Evolutionary conservation across 2,329 filamentous ascomycete genomes (phyloP).

Genomic region (Cladosporium velox): DNA sequence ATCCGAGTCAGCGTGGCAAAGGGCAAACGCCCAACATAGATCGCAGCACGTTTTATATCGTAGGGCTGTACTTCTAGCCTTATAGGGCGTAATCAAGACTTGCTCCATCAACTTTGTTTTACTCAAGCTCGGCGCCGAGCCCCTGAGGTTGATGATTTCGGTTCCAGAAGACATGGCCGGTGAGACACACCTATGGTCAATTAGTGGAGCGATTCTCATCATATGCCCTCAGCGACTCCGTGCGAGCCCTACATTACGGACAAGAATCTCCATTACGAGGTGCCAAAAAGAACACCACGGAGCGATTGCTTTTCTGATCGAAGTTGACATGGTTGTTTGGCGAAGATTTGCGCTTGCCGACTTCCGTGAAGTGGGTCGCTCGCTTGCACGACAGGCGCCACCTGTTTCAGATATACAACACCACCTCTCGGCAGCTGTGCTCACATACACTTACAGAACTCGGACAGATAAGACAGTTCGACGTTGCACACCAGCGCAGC

Average conservation of each 20-base stretch:
- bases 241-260: neutral
- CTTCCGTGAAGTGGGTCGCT: constrained; percentile 12
- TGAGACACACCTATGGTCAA: neutral
- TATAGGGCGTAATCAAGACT: constrained; percentile 13
- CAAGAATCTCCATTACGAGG: neutral
- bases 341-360: neutral
- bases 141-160: constrained; percentile 6
- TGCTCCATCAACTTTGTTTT: constrained; percentile 1
- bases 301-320: neutral
- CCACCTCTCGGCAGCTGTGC: neutral
- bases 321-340: neutral
- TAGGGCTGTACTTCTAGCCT: constrained; percentile 2
- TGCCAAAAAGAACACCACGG: neutral
- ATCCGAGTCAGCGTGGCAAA: neutral
- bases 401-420: constrained; percentile 8
- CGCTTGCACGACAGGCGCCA: constrained; percentile 9
- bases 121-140: constrained; percentile 8
- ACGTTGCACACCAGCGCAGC: neutral
- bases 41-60: neutral
- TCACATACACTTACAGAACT: neutral
- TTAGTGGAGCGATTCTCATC: neutral
- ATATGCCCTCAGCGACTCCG: neutral
- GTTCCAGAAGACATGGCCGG: neutral
- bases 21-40: neutral
- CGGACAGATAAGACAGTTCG: neutral